These are phyloP conservation scores for Marsdenia floribunda DNA, from an alignment of 257 asterid species.

Conservation along the genomic window DNA sequence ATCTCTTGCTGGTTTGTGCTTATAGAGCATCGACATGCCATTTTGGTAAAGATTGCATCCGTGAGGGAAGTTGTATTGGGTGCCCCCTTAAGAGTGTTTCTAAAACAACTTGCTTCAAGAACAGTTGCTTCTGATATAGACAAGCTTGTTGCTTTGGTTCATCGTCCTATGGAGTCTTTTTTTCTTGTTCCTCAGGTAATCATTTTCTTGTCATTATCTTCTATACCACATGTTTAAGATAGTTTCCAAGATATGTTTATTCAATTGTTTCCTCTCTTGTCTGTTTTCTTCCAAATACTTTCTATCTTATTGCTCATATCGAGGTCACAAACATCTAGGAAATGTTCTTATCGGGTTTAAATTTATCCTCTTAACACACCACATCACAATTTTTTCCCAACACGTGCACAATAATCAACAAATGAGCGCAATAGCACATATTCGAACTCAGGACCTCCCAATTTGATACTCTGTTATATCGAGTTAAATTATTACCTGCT, in stretches of 20 bases:
- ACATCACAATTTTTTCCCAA: no score
- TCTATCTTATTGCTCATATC: not conserved
- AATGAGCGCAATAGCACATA: no score
- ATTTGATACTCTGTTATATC: no score
- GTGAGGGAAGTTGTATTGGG: constrained; percentile 89
- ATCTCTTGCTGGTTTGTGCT: constrained; percentile 15
- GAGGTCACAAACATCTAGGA: not conserved
- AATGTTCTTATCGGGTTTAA: not conserved
- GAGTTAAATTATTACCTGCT: no score
- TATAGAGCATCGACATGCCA: constrained; percentile 57
- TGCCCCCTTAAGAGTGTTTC: constrained; percentile 74
- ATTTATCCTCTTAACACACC: no score
- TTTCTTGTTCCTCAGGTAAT: constrained; percentile 82
- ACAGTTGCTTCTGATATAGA: constrained; percentile 48
- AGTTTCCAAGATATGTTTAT: not conserved
- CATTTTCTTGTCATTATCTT: not conserved
- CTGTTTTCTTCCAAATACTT: not conserved
- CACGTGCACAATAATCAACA: no score
- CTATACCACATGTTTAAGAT: not conserved
- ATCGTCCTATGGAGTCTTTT: constrained; percentile 93
- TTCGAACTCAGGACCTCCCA: no score
- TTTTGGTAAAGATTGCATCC: constrained; percentile 77
- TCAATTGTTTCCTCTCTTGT: not conserved
- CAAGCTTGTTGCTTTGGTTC: constrained; percentile 69
- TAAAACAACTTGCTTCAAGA: constrained; percentile 70